Evolutionary conservation across 2,329 filamentous ascomycete species (phyloP), one percentile per base, ranked within the genome.

Genomic region (Phialophora macrospora): DNA sequence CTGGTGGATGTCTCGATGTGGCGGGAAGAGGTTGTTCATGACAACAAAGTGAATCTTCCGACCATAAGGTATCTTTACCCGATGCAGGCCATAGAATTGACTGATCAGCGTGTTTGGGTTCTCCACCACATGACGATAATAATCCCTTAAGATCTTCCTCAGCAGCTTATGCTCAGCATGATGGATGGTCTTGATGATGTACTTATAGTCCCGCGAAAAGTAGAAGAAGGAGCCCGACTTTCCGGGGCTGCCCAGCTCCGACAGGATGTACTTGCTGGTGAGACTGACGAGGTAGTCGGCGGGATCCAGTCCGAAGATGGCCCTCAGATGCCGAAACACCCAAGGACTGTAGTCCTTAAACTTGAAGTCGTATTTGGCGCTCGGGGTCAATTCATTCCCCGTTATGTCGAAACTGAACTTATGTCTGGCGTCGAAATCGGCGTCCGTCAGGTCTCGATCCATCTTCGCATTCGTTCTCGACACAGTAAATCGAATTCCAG

Each of bases 261-360:
- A 98, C 70, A 99, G 85, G 62, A 99, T 98, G 79, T 99, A 99
- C 80, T 99, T 99, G 78, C 93, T 95, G 14, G 95, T 98, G 74
- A 99, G 82, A 7, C 95, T 99, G 88, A 99, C 96, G 67, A 99
- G 87, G 77, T 99, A 99, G 79, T 99, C 95, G 72, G 94, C 95
- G 24, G 95, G 95, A 76, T 99, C 95, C 62, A 98, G 87, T 73
- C 90, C 88, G 81, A 99, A 99, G 69, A 90, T 90, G 56, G 88
- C 83, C 71, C 95, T 91, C 51, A 99, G 85, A 79, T 93, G 92
- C 74, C 95, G 92, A 80, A 99, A 99, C 65, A 99, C 95, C 93
- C 94, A 98, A 64, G 95, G 95, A n/a, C 94, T 94, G 79, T 99
- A 99, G 80, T 99, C 95, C 82, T 99, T 99, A 85, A 99, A 99